Base-by-base conservation (phyloP, 1,284 basidiomycete species). In the Xerocomus nothofagi region DNA sequence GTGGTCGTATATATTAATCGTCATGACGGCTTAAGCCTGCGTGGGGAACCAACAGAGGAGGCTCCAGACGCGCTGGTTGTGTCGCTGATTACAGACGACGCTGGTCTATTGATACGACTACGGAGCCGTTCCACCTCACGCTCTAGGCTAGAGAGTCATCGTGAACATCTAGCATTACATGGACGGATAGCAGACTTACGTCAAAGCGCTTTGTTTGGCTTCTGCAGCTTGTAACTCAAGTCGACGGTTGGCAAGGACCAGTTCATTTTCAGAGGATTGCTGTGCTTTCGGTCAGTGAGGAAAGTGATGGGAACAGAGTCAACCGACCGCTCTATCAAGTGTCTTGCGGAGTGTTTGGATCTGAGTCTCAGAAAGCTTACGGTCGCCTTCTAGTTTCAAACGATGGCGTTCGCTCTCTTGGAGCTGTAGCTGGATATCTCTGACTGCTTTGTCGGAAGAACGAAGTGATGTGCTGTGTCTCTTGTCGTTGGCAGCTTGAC, bases 181-280 rank as follows among this genome's bases (percentile, higher is more conserved):
- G 30, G 36, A 42, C 30, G 21, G 45, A n/a, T 33, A 52, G 34
- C 18, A 14, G 41, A 67, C 82, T 43, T 59, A 89, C 86, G 77
- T 82, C 15, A 89, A 71, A 29, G 82, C 75, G 54, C 81, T 80
- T 68, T 88, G 85, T 66, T 82, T 86, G 57, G 79, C 80, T 57
- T 91, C 88, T 1, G 72, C 78, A 20, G 84, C 84, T 60, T 91
- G 87, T 23, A 87, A 77, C 61, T 90, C 88, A 34, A 85, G 84
- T 42, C 86, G 78, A 40, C 88, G 80, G 66, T 89, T 89, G 18
- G 78, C 80, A 14, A 86, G 75, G 56, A 86, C 81, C 4, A 90
- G 71, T 26, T 79, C 75, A 54, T 73, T 82, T 66, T 86, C 86
- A 37, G 79, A 77, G 7, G 82, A 86, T 82, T 87, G 86, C 88